A percentile compares a stretch with the other conserved stretches of the same genome.
Conservation (phyloP, 176 grass and related monocot species). For the Raddia guianensis region DNA sequence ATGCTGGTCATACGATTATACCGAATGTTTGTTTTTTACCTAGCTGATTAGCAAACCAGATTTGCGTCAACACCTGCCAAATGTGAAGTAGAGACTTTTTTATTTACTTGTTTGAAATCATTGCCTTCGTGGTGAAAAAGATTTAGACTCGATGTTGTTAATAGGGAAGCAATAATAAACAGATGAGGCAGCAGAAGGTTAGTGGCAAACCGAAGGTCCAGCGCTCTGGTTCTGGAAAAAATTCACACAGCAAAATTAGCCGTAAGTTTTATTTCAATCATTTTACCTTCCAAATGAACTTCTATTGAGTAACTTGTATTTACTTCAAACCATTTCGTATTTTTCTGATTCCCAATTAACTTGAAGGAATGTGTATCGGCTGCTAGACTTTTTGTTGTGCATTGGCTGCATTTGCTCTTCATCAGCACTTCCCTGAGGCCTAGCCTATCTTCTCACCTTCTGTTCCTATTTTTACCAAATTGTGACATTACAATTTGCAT, state of each 20-base stretch:
- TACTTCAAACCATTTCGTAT: background rate
- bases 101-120: background rate
- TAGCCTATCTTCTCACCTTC: background rate
- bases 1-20: background rate
- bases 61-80: background rate
- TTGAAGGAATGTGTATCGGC: background rate
- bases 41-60: background rate
- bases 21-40: background rate
- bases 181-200: slow-evolving; percentile 41
- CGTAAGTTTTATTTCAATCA: slow-evolving; percentile 25
- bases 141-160: background rate
- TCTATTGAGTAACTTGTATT: background rate
- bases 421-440: background rate
- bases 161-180: slow-evolving; percentile 49
- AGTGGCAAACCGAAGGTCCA: slow-evolving; percentile 31
- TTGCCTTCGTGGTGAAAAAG: background rate
- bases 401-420: slow-evolving; percentile 7
- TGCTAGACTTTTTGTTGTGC: background rate
- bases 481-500: background rate
- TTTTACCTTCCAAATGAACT: background rate
- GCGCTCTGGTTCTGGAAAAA: slow-evolving; percentile 28
- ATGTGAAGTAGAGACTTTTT: background rate
- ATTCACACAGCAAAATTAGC: slow-evolving; percentile 40
- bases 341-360: background rate
- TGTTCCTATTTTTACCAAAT: background rate